Evolutionary conservation across 2,329 filamentous ascomycete species (phyloP), one percentile per base, ranked within the genome.

Genomic region (Fusarium udum): DNA sequence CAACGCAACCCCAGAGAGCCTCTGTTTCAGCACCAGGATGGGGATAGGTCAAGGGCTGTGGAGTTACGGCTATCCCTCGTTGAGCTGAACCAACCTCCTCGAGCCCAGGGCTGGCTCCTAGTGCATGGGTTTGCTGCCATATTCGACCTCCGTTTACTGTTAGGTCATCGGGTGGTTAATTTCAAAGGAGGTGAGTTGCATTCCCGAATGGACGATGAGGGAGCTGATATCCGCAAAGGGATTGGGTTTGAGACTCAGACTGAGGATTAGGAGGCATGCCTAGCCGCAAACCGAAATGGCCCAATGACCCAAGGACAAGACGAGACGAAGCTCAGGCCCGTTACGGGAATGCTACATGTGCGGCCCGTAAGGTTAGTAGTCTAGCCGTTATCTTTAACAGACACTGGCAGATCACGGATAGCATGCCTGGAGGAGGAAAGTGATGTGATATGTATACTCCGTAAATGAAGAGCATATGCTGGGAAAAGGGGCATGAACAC

Each of bases 11-110:
- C 74, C 73, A 64, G 59, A 73, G 71, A 73, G 71, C 75, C 73
- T 77, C 73, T 74, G 74, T 77, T 77, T 77, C 75, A 77, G 74
- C 65, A 69, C 75, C 75, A 52, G 74, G 75, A 71, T 75, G 34
- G 61, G 61, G 61, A 63, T 66, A 68, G 34, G 59, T 40, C 51
- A 36, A 59, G 36, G 64, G 59, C 62, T 60, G 71, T 60, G 59
- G 48, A 67, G 43, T 69, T 52, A n/a, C 52, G 20, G 42, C 75
- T 77, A 77, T 74, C 63, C 75, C 71, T 58, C 48, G 31, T 69
- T 75, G 52, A 63, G 65, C 46, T 67, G 26, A 40, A 58, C 73
- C 71, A 72, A 69, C 74, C 71, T 66, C 64, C 61, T 71, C 48
- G 55, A 72, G 68, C 69, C 64, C 73, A 61, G 60, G 66, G 61